These are phyloP conservation scores for Yamadazyma diddensiae DNA, from an alignment of 1,139 yeast species.

Conservation along the genomic window DNA sequence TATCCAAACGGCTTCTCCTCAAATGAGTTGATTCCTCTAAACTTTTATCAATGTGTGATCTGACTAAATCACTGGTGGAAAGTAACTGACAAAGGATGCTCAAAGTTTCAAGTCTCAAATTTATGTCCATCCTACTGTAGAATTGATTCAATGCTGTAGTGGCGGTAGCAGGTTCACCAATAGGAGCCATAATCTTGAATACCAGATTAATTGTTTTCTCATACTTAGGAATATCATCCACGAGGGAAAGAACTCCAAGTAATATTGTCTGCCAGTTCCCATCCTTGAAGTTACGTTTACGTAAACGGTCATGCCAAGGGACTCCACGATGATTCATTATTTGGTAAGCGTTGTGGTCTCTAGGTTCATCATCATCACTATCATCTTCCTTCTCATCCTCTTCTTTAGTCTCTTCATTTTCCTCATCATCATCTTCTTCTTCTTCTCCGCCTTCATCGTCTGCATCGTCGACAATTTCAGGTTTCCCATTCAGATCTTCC, in stretches of 20 bases:
- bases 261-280: constrained; percentile 84
- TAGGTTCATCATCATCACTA: constrained; percentile 15
- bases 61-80: constrained; percentile 55
- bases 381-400: constrained; percentile 19
- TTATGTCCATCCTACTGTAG: constrained; percentile 44
- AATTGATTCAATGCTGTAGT: constrained; percentile 50
- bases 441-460: constrained; percentile 22
- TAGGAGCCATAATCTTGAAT: constrained; percentile 56
- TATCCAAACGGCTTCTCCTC: constrained; percentile 68
- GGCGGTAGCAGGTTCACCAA: constrained; percentile 47
- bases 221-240: constrained; percentile 59
- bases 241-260: constrained; percentile 65
- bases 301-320: constrained; percentile 76
- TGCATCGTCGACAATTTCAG: constrained; percentile 11
- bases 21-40: constrained; percentile 61
- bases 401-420: constrained; percentile 28
- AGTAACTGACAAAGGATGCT: constrained; percentile 57
- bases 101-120: constrained; percentile 51
- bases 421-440: constrained; percentile 22
- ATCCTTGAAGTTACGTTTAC: constrained; percentile 72
- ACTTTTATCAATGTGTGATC: constrained; percentile 66
- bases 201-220: constrained; percentile 43
- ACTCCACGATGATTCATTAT: constrained; percentile 59
- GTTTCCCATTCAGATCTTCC: constrained; percentile 7
- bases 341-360: constrained; percentile 50